Evolutionary conservation across 805 yeast species (phyloP).

Genomic region (Wickerhamomyces xylosicus): DNA sequence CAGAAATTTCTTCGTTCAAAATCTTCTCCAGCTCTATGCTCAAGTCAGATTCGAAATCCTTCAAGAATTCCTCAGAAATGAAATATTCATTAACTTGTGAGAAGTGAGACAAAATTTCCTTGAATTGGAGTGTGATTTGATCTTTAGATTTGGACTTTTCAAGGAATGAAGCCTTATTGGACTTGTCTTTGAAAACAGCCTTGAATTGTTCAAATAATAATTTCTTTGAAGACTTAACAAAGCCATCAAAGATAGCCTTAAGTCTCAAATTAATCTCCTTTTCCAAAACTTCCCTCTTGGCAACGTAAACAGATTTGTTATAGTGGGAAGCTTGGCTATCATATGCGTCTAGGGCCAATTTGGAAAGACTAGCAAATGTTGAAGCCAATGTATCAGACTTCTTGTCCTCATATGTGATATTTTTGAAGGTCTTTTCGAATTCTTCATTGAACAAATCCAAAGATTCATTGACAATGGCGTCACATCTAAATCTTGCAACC

Average conservation of each 20-base stretch:
- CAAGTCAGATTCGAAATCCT: conserved; percentile 19
- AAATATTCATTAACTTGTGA: conserved; percentile 13
- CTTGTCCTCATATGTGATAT: conserved; percentile 8
- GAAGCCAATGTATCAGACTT: conserved; percentile 27
- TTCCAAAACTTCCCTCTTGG: conserved; percentile 41
- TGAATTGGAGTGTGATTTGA: conserved; percentile 10
- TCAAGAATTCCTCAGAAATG: conserved; percentile 22
- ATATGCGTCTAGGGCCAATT: conserved; percentile 38
- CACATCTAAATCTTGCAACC: conserved; percentile 91
- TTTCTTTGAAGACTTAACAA: conserved; percentile 28
- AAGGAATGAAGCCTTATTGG: conserved; percentile 21
- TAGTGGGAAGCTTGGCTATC: conserved; percentile 75
- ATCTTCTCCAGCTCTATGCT: conserved; percentile 17
- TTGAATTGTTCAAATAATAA: conserved; percentile 22
- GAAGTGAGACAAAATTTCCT: conserved; percentile 9
- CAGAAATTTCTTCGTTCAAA: conserved; percentile 16
- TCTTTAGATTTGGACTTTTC: conserved; percentile 25
- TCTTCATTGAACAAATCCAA: conserved; percentile 15
- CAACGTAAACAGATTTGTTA: conserved; percentile 51
- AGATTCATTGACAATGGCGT: conserved; percentile 56
- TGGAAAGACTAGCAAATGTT: conserved; percentile 32
- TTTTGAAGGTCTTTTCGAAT: conserved; percentile 4
- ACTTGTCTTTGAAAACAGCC: conserved; percentile 16
- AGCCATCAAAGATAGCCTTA: conserved; percentile 31
- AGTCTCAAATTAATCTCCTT: conserved; percentile 38